Evolutionary conservation across 352 stramenopile species (phyloP).

Genomic region (Nothophytophthora sp.): DNA sequence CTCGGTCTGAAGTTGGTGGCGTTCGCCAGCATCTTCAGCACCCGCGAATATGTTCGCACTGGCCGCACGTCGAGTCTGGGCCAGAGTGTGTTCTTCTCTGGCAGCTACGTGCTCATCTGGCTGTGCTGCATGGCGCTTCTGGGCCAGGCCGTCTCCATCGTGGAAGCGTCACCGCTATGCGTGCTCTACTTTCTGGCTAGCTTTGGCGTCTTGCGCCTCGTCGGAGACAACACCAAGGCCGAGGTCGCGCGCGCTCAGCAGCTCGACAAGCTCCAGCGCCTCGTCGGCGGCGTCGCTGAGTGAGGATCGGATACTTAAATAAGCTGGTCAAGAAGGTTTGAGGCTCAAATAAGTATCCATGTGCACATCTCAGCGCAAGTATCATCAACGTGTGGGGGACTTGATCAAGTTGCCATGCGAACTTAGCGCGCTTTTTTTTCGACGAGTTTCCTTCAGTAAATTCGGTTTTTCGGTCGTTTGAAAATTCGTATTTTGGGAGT

Average conservation of each 20-base stretch:
- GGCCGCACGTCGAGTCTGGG: constrained; percentile 16
- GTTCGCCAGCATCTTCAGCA: constrained; percentile 36
- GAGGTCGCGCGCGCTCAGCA: constrained; percentile 50
- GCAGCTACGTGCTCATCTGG: constrained; percentile 42
- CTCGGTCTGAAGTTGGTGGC: constrained; percentile 44
- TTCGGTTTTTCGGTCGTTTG: constrained; percentile 1
- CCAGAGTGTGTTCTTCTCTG: constrained; percentile 36
- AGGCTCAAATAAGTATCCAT: constrained; percentile 7
- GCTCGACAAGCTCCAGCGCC: constrained; percentile 51
- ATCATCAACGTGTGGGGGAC: too few relatives aligned
- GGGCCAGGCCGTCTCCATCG: constrained; percentile 28
- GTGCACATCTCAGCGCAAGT: too few relatives aligned
- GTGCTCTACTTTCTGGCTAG: constrained; percentile 39
- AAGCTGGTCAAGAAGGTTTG: not conserved
- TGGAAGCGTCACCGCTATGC: constrained; percentile 42
- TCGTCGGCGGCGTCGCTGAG: constrained; percentile 5
- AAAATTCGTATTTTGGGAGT: constrained; percentile 13
- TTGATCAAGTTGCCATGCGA: too few relatives aligned
- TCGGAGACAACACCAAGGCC: constrained; percentile 55
- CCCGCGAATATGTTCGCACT: constrained; percentile 34
- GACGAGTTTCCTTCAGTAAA: too few relatives aligned
- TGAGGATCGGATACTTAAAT: not conserved
- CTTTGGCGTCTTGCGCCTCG: constrained; percentile 29
- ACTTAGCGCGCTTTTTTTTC: too few relatives aligned
- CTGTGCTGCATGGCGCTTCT: constrained; percentile 24